Conservation (phyloP, 2,329 filamentous ascomycete genomes). For the Fulvia fulva region DNA sequence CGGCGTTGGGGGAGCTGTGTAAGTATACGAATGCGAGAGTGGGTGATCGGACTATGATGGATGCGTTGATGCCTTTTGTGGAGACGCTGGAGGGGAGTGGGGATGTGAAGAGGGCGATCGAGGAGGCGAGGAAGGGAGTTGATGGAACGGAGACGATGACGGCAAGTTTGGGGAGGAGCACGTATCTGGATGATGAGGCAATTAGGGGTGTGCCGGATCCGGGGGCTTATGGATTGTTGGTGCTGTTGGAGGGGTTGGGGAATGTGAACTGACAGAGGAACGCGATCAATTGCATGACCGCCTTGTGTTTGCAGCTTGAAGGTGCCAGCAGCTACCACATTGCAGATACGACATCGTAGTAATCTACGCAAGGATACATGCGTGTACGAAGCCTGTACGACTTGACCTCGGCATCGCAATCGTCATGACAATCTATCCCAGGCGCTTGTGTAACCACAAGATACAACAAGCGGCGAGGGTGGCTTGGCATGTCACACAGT, state of each 20-base stretch:
- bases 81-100: slow-evolving; percentile 22
- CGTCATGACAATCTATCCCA: too few relatives aligned
- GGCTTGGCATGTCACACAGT: too few relatives aligned
- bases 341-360: too few relatives aligned
- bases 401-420: too few relatives aligned
- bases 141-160: slow-evolving; percentile 35
- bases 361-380: too few relatives aligned
- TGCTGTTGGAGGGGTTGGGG: slow-evolving; percentile 34
- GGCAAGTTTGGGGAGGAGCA: slow-evolving; percentile 34
- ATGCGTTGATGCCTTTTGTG: slow-evolving; percentile 35
- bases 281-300: not conserved
- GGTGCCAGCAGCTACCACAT: too few relatives aligned
- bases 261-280: not conserved
- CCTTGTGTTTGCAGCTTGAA: too few relatives aligned
- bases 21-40: slow-evolving; percentile 34
- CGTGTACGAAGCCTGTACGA: too few relatives aligned
- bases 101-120: slow-evolving; percentile 23
- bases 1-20: slow-evolving; percentile 29
- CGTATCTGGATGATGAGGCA: slow-evolving; percentile 36
- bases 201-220: slow-evolving; percentile 36
- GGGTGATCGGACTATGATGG: slow-evolving; percentile 37
- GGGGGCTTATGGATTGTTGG: slow-evolving; percentile 35
- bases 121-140: slow-evolving; percentile 27
- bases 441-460: too few relatives aligned
- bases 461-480: too few relatives aligned